phyloP scores from a whole-genome alignment of 495 filamentous ascomycete species.

The Penicillium alfredii region DNA sequence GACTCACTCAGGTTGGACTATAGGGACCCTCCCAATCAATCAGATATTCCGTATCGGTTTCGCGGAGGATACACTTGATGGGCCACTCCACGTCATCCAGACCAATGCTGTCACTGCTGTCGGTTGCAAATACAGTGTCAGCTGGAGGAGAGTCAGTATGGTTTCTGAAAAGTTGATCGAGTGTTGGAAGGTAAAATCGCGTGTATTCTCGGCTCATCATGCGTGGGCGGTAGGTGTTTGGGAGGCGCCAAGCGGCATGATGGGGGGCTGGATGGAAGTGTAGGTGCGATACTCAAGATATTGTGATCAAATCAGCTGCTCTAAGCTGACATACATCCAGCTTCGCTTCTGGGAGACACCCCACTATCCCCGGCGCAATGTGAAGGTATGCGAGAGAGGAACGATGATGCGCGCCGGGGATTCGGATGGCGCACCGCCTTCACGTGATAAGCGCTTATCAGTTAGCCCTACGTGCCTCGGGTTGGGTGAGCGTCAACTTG shows the following conservation, averaged over 20 bases:
- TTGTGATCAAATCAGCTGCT: not conserved
- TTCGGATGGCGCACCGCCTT: slow-evolving; percentile 1
- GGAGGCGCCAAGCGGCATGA: slow-evolving; percentile 2
- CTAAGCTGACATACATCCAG: slow-evolving; percentile 1
- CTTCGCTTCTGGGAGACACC: slow-evolving; percentile 1
- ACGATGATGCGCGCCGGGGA: slow-evolving; percentile 6
- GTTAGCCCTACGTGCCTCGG: slow-evolving; percentile 5
- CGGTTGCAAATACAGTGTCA: not conserved
- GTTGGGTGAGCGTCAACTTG: not conserved
- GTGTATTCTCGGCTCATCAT: slow-evolving; percentile 3
- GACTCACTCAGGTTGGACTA: slow-evolving; percentile 38
- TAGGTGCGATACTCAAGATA: slow-evolving; percentile 1
- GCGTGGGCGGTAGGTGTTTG: slow-evolving; percentile 1
- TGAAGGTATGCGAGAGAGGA: slow-evolving; percentile 11
- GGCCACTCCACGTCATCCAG: slow-evolving; percentile 24
- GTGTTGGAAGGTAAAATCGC: not conserved
- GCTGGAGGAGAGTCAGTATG: slow-evolving; percentile 5
- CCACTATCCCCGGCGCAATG: slow-evolving; percentile 1
- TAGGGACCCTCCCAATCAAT: slow-evolving; percentile 40
- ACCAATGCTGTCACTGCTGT: slow-evolving; percentile 6
- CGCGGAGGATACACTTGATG: slow-evolving; percentile 37
- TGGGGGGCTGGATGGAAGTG: slow-evolving; percentile 1
- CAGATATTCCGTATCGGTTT: slow-evolving; percentile 34
- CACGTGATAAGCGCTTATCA: slow-evolving; percentile 20
- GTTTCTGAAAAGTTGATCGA: not conserved